Percentiles rank a stretch among this genome's conserved stretches.
Evolutionary conservation across 2,329 filamentous ascomycete species (phyloP).

Genomic region (Aspergillus intermedius): DNA sequence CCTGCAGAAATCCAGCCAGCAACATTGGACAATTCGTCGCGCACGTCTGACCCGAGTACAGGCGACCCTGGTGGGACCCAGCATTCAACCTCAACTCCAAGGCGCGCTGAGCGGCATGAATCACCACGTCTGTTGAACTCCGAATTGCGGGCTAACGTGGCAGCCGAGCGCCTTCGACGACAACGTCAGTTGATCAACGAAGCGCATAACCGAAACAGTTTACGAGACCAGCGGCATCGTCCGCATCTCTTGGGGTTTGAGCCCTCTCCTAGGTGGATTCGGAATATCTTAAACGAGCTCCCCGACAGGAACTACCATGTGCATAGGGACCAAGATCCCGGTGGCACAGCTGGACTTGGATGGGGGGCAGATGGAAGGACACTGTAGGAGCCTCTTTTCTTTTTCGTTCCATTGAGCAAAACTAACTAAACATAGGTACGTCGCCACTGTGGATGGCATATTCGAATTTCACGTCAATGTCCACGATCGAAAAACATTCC

Average conservation of each 20-base stretch:
- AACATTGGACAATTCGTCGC: slow-evolving; percentile 15
- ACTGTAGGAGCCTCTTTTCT: slow-evolving; percentile 32
- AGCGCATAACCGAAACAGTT: slow-evolving; percentile 22
- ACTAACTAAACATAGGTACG: slow-evolving; percentile 31
- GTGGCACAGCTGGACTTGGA: slow-evolving; percentile 42
- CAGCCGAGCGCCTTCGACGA: slow-evolving; percentile 33
- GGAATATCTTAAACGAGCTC: slow-evolving; percentile 31
- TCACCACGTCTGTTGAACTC: slow-evolving; percentile 21
- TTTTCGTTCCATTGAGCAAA: not conserved
- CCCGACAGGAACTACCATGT: slow-evolving; percentile 26
- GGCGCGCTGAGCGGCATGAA: slow-evolving; percentile 25
- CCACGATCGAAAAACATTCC: slow-evolving; percentile 43
- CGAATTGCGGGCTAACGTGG: slow-evolving; percentile 33
- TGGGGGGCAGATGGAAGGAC: slow-evolving; percentile 43
- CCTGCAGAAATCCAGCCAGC: slow-evolving; percentile 33
- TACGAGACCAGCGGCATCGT: slow-evolving; percentile 29
- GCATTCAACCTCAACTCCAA: slow-evolving; percentile 31
- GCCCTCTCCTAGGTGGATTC: slow-evolving; percentile 33
- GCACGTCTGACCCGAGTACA: slow-evolving; percentile 14
- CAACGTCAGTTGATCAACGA: slow-evolving; percentile 33
- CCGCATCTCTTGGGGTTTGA: slow-evolving; percentile 28
- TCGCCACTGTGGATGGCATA: slow-evolving; percentile 44
- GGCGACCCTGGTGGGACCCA: slow-evolving; percentile 20
- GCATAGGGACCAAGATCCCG: slow-evolving; percentile 30
- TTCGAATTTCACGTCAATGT: slow-evolving; percentile 43